Evolutionary conservation across 140 eudicot species (phyloP), one percentile per base, ranked within the genome.

Genomic region (Senecio squalidus): DNA sequence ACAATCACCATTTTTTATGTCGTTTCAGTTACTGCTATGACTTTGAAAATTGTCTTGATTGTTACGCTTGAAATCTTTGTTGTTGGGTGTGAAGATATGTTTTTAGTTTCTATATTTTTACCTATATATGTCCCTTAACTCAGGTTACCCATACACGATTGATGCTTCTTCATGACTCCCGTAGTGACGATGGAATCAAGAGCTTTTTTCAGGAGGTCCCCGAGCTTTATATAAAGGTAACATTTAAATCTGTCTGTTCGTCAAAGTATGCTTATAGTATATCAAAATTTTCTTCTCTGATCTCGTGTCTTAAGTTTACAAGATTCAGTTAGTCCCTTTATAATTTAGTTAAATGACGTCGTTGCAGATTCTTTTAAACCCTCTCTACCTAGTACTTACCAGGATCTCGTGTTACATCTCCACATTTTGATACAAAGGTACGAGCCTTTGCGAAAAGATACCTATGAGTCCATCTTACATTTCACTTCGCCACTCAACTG

Each of bases 161-260:
- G 70, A 86, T 91, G 94, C 90, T 91, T 73, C 96, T 91, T 74
- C 98, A 91, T 68, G 98, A 86, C 75, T 79, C 96, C n/a, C 96
- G 98, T 17, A 91, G 83, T 73, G 98, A 91, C 49, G 98, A 91
- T 64, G 96, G 96, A 43, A 84, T 91, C 60, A 91, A 83, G 78
- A 91, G 88, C 82, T 91, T 91, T 75, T 91, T 91, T 67, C 98
- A 91, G 57, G 98, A 91, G 76, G 98, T 86, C 70, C 98, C 86
- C 67, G 98, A 91, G 78, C 82, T 91, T 40, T 91, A 91, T 54
- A 83, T 86, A 39, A 91, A 91, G 98, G 98, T 77, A 74, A 60
- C 39, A 16, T 59, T 30, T 46, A n/a, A n/a, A n/a, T 58, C 0
- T 14, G 36, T 26, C 22, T 15, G 20, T 1, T 45, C 8, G 27